Evolutionary conservation across 2,329 filamentous ascomycete genomes (phyloP), one percentile per base, ranked within the genome.

Genomic region (Fusarium sarcochroum): DNA sequence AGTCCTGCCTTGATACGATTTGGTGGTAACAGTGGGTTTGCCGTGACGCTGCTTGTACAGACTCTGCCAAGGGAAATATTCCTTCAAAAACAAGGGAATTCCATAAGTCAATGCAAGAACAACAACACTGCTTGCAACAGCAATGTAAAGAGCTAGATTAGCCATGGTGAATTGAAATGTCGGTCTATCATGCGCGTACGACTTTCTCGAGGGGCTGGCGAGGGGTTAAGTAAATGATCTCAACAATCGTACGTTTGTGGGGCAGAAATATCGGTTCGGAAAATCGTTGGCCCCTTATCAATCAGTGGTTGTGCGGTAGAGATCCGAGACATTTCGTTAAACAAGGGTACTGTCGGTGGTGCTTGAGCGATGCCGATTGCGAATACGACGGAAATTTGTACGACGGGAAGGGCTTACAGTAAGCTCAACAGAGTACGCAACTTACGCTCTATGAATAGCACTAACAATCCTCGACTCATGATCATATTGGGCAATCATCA

Each of bases 1-100:
- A 6, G 78, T 80, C 15, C 78, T 70, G 34, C 78, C 78, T 15
- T 72, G 70, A 70, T 80, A 80, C 2, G 78, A 80, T 32, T 78
- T 58, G 23, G 78, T 80, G 13, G 34, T 67, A 2, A 80, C 76
- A 1, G 75, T 76, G 14, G 78, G 78, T 52, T 69, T 69, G 46
- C 77, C 77, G 27, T 66, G 63, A 13, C 77, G 77, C 69, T 80
- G 78, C 17, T 73, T 74, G 30, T 55, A 73, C 10, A 80, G 68
- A 34, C 69, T 74, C 54, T 70, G 73, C 69, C 74, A 80, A 1
- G 78, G 78, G 53, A 80, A 80, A 44, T 77, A 79, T 44, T 80
- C 78, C 4, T 65, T 73, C 13, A 79, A 34, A 44, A 80, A 73
- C 25, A 70, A 18, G 2, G 78, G 78, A 13, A 80, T 64, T 2